Percentiles rank a stretch among this genome's conserved stretches.
phyloP scores from a whole-genome alignment of 2,329 filamentous ascomycete species.

The Endothia cerciana region DNA sequence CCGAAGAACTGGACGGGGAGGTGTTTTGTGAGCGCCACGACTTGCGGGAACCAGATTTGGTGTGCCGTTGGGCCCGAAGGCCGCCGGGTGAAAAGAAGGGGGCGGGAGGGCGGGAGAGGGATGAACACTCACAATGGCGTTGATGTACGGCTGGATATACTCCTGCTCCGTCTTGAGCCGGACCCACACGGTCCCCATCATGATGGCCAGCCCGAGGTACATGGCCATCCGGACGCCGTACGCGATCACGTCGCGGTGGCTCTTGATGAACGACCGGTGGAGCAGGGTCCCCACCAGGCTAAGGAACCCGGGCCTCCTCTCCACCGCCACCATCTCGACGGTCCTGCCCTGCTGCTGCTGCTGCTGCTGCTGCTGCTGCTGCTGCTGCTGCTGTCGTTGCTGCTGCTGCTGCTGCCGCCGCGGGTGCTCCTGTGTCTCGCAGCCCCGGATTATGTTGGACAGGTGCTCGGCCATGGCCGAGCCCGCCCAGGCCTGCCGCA shows the following conservation, averaged over 20 bases:
- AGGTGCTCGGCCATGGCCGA: conserved; percentile 42
- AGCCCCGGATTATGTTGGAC: conserved; percentile 32
- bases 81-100: not conserved
- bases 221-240: conserved; percentile 83
- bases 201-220: conserved; percentile 78
- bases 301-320: conserved; percentile 48
- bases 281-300: conserved; percentile 67
- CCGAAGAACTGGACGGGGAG: conserved; percentile 60
- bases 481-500: conserved; percentile 59
- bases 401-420: conserved; percentile 5
- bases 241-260: conserved; percentile 79
- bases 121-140: conserved; percentile 63
- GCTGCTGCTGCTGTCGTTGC: not conserved
- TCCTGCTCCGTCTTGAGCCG: conserved; percentile 69
- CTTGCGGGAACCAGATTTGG: too few relatives aligned
- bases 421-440: conserved; percentile 38
- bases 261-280: conserved; percentile 81
- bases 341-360: too few relatives aligned
- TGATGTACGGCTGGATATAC: conserved; percentile 80
- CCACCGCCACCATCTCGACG: conserved; percentile 29
- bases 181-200: conserved; percentile 90
- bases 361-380: conserved; percentile 21
- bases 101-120: not conserved
- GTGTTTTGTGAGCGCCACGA: conserved; percentile 5
- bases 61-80: too few relatives aligned